A percentile compares a stretch with the other conserved stretches of the same genome.
These are phyloP conservation scores for Hypoxylon subgilvum DNA, from an alignment of 495 filamentous ascomycete genomes.

Conservation along the genomic window DNA sequence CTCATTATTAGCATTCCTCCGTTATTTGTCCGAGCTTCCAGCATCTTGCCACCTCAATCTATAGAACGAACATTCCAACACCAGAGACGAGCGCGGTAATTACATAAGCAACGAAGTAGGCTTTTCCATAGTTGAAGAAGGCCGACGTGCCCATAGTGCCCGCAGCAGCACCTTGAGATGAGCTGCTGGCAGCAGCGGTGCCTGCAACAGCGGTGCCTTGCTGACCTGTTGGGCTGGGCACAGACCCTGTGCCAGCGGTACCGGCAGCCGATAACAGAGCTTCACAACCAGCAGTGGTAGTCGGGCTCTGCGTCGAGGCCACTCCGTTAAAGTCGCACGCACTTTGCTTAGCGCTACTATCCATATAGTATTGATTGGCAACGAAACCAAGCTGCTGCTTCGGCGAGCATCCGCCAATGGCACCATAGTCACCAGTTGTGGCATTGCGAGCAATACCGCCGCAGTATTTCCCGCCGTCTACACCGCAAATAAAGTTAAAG, in stretches of 20 bases:
- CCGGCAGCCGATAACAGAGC: constrained; percentile 49
- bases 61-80: constrained; percentile 72
- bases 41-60: constrained; percentile 36
- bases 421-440: constrained; percentile 77
- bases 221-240: constrained; percentile 28
- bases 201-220: constrained; percentile 43
- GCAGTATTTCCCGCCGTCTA: constrained; percentile 60
- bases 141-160: constrained; percentile 54
- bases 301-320: constrained; percentile 56
- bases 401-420: constrained; percentile 83
- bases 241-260: constrained; percentile 43
- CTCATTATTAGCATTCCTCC: constrained; percentile 17
- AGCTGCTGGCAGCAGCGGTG: constrained; percentile 43
- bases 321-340: constrained; percentile 81
- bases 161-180: constrained; percentile 28
- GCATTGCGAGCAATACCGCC: constrained; percentile 72
- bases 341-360: constrained; percentile 56
- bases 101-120: constrained; percentile 66
- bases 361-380: constrained; percentile 79
- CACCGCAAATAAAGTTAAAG: constrained; percentile 78
- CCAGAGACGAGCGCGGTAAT: constrained; percentile 65
- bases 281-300: constrained; percentile 49
- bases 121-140: constrained; percentile 61
- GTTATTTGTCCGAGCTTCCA: constrained; percentile 10
- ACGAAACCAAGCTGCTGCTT: constrained; percentile 80